phyloP scores from a whole-genome alignment of 129 eudicot genomes.

The Saposhnikovia divaricata region DNA sequence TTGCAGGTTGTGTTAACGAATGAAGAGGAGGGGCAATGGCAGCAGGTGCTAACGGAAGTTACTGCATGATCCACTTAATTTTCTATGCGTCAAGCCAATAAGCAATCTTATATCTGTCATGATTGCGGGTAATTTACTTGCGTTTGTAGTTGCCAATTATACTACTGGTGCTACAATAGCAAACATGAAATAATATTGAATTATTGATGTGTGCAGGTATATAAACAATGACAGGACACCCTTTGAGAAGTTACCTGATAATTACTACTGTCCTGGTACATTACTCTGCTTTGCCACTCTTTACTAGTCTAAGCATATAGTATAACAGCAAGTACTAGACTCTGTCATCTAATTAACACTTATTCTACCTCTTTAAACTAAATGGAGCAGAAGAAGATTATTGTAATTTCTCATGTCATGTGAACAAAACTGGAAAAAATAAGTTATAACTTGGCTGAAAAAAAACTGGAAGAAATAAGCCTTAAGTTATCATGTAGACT shows the following conservation, averaged over 20 bases:
- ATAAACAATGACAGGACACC: constrained; percentile 86
- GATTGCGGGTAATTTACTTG: constrained; percentile 68
- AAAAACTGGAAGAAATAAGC: too few relatives aligned
- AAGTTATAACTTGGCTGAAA: too few relatives aligned
- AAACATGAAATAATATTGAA: background rate
- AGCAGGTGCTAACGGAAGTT: too few relatives aligned
- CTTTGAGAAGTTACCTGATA: constrained; percentile 90
- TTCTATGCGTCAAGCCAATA: constrained; percentile 81
- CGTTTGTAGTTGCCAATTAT: background rate
- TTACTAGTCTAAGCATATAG: background rate
- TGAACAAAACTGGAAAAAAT: background rate
- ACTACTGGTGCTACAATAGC: background rate
- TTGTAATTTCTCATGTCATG: background rate
- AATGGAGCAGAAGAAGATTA: background rate
- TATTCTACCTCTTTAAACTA: too few relatives aligned
- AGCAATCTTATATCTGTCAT: constrained; percentile 88
- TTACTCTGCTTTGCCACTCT: background rate
- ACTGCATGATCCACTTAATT: constrained; percentile 5
- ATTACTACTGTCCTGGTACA: constrained; percentile 88
- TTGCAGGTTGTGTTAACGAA: too few relatives aligned
- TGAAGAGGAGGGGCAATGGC: too few relatives aligned
- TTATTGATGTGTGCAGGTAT: constrained; percentile 42
- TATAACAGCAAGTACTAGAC: background rate
- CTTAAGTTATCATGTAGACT: too few relatives aligned
- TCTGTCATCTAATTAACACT: too few relatives aligned